Evolutionary conservation across 176 grass and related monocot genomes (phyloP), one percentile per base, ranked within the genome.

Genomic region (Zizania latifolia): DNA sequence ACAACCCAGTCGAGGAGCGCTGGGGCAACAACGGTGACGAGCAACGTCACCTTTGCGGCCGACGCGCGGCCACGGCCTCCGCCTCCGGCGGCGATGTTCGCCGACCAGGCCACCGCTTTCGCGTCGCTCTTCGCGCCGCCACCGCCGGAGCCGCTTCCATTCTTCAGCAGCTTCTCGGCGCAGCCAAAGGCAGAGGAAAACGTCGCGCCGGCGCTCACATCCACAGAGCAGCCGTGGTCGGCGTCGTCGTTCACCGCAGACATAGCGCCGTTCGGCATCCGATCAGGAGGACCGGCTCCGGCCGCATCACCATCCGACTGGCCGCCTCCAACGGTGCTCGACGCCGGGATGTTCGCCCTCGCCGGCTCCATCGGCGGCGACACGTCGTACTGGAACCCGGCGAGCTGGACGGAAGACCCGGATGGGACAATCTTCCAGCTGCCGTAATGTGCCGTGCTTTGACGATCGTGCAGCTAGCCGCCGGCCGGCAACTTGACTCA

Each of bases 391-490:
- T 80, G 78, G 54, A 70, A 71, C 65, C n/a, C 55, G 28, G 39
- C 54, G 67, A 80, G 38, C 78, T 80, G 65, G 78, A 36, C 65
- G 21, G 78, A n/a, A n/a, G n/a, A 71, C n/a, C 8, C 38, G 8
- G 66, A 80, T 28, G 36, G 64, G 26, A 59, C 27, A 8, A 23
- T 71, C 2, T 80, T 71, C 66, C 34, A 36, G 34, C 55, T 70
- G 12, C 78, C 65, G 13, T 80, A 80, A 54, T 6, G 19, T 4
- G 1, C 26, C 10, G 13, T 39, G 62, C 14, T 67, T 55, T 39
- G 21, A 21, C 11, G 62, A 22, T 43, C 64, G 65, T 68, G 64
- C 10, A n/a, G n/a, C n/a, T n/a, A n/a, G 15, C 4, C 16, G 16
- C 3, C 41, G 41, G 27, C 16, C 29, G 6, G 46, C 46, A 19